Base-by-base conservation (phyloP, 1,284 basidiomycete species). In the Athelia sp. region DNA sequence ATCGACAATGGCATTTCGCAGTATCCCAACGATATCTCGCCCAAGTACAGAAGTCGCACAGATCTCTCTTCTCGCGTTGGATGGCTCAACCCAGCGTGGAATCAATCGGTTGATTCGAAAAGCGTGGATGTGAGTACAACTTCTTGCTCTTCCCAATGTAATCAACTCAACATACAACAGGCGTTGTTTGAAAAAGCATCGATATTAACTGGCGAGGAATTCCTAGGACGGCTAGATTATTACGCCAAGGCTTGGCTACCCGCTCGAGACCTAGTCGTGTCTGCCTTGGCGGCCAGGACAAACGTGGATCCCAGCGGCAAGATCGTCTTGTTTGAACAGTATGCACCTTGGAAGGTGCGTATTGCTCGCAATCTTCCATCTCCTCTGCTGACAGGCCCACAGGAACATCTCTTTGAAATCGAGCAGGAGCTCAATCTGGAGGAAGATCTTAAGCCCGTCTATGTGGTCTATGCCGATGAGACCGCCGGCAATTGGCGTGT, bases 1-100 rank as follows among this genome's bases (percentile, higher is more conserved):
- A 90, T 95, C 63, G 96, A 99, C 73, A 98, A 98, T 62, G 94
- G 94, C n/a, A 79, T 98, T 57, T 78, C 82, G 10, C 87, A 91
- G 59, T 92, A 88, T 63, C 75, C 76, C 10, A 70, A 64, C 4
- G 78, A 84, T 47, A 62, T 84, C 35, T 71, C 80, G 52, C 79
- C 87, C 15, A 76, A 72, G 51, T 98, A 97, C 70, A 76, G 77
- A 56, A 82, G 72, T 58, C 74, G 82, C 49, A 94, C 93, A 17
- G 90, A 95, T 67, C 70, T 98, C 14, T 87, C 87, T 17, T 83
- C 81, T 55, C 84, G 94, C 51, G 87, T 98, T 23, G 80, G 78
- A 23, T 74, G 78, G 59, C 74, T 97, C 47, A 98, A 98, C 68
- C 90, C 93, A 4, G 74, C 82, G n/a, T 98, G 94, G 94, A 96